Evolutionary conservation across 1,284 basidiomycete genomes (phyloP), one percentile per base, ranked within the genome.

Genomic region (Schizophyllum amplum): DNA sequence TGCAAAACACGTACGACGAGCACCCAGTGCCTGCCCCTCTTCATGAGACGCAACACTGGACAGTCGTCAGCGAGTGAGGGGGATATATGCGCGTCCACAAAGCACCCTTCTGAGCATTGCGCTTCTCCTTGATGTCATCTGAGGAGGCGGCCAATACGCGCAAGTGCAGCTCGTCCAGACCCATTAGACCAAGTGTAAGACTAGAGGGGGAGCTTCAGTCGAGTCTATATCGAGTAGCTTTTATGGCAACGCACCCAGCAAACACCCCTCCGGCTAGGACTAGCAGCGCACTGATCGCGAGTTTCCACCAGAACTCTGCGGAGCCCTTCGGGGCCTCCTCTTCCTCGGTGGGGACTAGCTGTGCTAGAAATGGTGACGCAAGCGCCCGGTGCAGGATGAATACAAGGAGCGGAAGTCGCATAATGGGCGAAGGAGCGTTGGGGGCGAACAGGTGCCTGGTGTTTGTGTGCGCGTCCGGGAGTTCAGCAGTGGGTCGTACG

Each of bases 111-210:
- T 79, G 76, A 0, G 92, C 92, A 58, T 92, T 86, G 55, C 69
- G 67, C 62, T 81, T 79, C 69, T 94, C 90, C 49, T 68, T 74
- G 1, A 72, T 65, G 65, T 94, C 82, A 21, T 86, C 87, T 0
- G 92, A 94, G 1, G 90, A 91, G 0, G 85, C 80, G 0, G 90
- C 77, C 23, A 96, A 77, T 0, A 97, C 94, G 24, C 92, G 86
- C 20, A 98, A 78, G 66, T 97, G 94, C 49, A 98, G 81, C 64
- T 94, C 90, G 66, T 98, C 95, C 20, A 97, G 82, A 1, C 95
- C 94, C 94, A 97, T 97, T 26, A 97, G 77, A 4, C 92, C 94
- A 21, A 98, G 83, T 0, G 94, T 97, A 55, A 97, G 75, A 1
- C 86, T 85, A 60, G 61, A 53, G 20, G 20, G 51, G 26, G 13